These are phyloP conservation scores for Dipodascus albidus DNA, from an alignment of 805 yeast genomes.

Conservation along the genomic window DNA sequence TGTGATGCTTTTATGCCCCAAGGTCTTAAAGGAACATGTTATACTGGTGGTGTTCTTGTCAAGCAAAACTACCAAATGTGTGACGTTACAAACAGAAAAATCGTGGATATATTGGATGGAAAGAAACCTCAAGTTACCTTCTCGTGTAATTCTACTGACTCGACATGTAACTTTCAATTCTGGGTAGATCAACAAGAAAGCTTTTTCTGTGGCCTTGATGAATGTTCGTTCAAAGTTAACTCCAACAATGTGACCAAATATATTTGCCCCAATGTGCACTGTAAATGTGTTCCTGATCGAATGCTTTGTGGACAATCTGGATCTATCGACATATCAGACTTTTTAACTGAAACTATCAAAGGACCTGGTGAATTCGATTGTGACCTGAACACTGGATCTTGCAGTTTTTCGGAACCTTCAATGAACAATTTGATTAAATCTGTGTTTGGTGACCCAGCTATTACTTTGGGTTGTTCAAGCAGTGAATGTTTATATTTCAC, in stretches of 20 bases:
- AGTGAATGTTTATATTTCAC: conserved; percentile 91
- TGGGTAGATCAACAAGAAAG: conserved; percentile 91
- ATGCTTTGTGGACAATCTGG: conserved; percentile 93
- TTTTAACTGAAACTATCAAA: conserved; percentile 72
- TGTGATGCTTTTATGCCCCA: conserved; percentile 88
- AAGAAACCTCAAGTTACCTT: conserved; percentile 86
- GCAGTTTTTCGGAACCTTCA: conserved; percentile 86
- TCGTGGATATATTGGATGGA: conserved; percentile 68
- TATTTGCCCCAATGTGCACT: conserved; percentile 64
- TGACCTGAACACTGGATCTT: conserved; percentile 46
- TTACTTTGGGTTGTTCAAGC: conserved; percentile 66
- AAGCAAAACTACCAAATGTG: conserved; percentile 82
- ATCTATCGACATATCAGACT: conserved; percentile 88
- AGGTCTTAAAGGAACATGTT: conserved; percentile 78
- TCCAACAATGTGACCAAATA: conserved; percentile 55
- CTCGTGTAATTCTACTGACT: conserved; percentile 61
- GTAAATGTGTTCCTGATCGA: conserved; percentile 83
- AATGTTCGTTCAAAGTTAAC: conserved; percentile 63
- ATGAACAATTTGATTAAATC: conserved; percentile 86
- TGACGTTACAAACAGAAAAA: conserved; percentile 81
- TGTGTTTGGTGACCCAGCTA: conserved; percentile 91
- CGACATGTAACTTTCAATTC: conserved; percentile 77
- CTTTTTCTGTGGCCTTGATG: conserved; percentile 72
- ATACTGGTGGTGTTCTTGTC: conserved; percentile 72
- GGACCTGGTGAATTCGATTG: conserved; percentile 94